Evolutionary conservation across 164 flowering plant species (phyloP).

Genomic region (Hamamelis virginiana): DNA sequence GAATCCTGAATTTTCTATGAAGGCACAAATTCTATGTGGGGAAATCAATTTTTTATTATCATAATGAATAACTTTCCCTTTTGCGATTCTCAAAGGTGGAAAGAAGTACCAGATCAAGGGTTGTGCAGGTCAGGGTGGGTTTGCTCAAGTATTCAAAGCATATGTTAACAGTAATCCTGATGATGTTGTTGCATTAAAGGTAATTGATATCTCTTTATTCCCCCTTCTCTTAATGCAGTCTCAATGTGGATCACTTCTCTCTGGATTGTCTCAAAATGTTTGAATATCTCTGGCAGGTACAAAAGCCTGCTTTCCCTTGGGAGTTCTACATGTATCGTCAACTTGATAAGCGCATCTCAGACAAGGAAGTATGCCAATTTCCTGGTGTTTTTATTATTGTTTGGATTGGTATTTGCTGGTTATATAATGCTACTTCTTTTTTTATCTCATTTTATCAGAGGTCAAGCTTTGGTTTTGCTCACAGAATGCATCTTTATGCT

Average conservation of each 20-base stretch:
- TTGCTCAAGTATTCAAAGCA: conserved; percentile 91
- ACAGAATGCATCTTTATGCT: conserved; percentile 70
- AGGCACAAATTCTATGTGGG: not conserved
- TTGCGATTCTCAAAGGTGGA: conserved; percentile 50
- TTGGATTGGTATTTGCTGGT: not conserved
- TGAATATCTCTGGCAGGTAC: conserved; percentile 55
- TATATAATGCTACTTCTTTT: conserved; percentile 11
- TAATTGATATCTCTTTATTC: conserved; percentile 16
- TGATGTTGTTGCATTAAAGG: conserved; percentile 91
- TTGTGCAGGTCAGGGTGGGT: conserved; percentile 91
- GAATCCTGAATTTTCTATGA: not conserved
- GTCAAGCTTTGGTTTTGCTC: conserved; percentile 76
- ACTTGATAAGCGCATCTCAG: conserved; percentile 72
- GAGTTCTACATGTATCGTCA: conserved; percentile 95
- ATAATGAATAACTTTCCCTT: not conserved
- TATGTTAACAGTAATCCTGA: conserved; percentile 61
- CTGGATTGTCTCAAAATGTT: not conserved
- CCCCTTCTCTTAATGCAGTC: not conserved
- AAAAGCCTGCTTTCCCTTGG: conserved; percentile 95
- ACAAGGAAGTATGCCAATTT: conserved; percentile 49
- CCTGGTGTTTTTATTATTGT: not conserved
- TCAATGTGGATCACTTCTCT: not conserved
- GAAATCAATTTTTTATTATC: not conserved
- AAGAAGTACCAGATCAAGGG: conserved; percentile 89
- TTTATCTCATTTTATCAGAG: conserved; percentile 51